These are phyloP conservation scores for Kalanchoe fedtschenkoi DNA, from an alignment of 164 flowering plant species.

Conservation along the genomic window DNA sequence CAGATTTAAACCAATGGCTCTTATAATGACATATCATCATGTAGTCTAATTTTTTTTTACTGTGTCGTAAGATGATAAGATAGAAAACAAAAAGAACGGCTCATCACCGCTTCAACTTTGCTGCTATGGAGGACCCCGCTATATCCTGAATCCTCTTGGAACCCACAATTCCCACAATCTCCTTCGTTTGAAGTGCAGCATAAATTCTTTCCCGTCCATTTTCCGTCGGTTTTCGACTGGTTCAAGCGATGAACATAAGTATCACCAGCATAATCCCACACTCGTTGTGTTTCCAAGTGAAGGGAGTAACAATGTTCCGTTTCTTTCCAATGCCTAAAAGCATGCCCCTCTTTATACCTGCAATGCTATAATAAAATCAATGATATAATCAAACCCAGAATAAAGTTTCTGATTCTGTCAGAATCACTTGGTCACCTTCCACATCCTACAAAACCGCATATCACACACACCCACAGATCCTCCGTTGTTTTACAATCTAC, in stretches of 20 bases:
- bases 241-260: slow-evolving; percentile 78
- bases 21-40: not conserved
- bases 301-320: slow-evolving; percentile 83
- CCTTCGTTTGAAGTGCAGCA: slow-evolving; percentile 44
- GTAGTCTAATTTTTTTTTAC: not conserved
- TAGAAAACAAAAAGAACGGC: not conserved
- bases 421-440: slow-evolving; percentile 45
- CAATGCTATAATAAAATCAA: slow-evolving; percentile 4
- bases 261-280: slow-evolving; percentile 99
- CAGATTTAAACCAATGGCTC: not conserved
- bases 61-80: not conserved
- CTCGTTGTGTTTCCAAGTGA: slow-evolving; percentile 65
- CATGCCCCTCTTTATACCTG: slow-evolving; percentile 91
- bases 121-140: slow-evolving; percentile 53
- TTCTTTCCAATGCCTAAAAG: slow-evolving; percentile 74
- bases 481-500: slow-evolving; percentile 66
- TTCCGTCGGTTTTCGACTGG: slow-evolving; percentile 79
- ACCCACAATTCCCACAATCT: slow-evolving; percentile 52
- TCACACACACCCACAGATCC: slow-evolving; percentile 78
- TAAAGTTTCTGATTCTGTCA: not conserved
- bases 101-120: slow-evolving; percentile 72
- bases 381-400: not conserved
- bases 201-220: slow-evolving; percentile 35
- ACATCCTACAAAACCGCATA: slow-evolving; percentile 95
- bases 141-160: slow-evolving; percentile 61